phyloP scores from a whole-genome alignment of 1,284 basidiomycete genomes.

The Cutaneotrichosporon sp. region DNA sequence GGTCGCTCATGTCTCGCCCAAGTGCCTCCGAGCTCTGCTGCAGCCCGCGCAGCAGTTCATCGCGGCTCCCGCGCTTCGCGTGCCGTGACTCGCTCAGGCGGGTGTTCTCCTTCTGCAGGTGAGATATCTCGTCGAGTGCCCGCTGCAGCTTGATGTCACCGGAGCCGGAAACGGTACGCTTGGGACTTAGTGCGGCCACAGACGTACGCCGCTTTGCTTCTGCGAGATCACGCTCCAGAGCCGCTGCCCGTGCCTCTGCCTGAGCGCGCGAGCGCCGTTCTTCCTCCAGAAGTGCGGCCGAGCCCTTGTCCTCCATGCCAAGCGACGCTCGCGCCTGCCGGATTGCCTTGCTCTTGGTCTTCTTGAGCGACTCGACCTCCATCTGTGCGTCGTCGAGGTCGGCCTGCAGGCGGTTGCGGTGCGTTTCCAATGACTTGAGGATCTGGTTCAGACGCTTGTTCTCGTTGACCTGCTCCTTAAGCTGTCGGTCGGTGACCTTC shows the following conservation, averaged over 20 bases:
- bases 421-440: constrained; percentile 44
- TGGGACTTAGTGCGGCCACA: constrained; percentile 26
- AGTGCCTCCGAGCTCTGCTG: constrained; percentile 49
- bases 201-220: constrained; percentile 41
- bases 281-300: constrained; percentile 35
- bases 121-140: constrained; percentile 35
- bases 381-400: constrained; percentile 83
- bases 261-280: constrained; percentile 37
- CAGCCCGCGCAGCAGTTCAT: constrained; percentile 45
- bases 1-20: constrained; percentile 48
- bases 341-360: constrained; percentile 54
- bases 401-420: constrained; percentile 63
- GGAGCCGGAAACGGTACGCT: constrained; percentile 17
- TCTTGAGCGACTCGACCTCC: constrained; percentile 71
- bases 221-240: constrained; percentile 45
- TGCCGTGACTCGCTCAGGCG: constrained; percentile 30
- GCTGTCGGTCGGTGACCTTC: constrained; percentile 88
- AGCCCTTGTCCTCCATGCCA: constrained; percentile 40
- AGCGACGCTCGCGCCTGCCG: constrained; percentile 39
- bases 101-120: constrained; percentile 38
- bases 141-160: constrained; percentile 32
- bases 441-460: constrained; percentile 45
- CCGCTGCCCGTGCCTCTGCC: constrained; percentile 36
- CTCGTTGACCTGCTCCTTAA: constrained; percentile 61
- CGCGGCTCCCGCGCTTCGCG: constrained; percentile 22